phyloP scores from a whole-genome alignment of 2,329 filamentous ascomycete genomes.

The Apiospora phragmitis region DNA sequence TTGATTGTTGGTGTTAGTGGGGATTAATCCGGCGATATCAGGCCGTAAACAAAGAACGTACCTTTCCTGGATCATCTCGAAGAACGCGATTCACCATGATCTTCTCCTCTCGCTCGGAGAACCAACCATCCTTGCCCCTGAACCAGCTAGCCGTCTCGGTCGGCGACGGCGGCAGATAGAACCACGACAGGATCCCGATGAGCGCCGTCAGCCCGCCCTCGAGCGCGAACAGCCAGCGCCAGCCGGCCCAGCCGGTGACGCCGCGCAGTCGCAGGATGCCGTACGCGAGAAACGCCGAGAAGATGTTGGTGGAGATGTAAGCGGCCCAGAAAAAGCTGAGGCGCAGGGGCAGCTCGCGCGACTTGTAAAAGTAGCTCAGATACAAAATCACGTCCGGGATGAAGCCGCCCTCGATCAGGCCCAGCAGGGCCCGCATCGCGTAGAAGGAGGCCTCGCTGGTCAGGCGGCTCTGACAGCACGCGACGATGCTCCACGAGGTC shows the following conservation, averaged over 20 bases:
- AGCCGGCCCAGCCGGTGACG: constrained; percentile 37
- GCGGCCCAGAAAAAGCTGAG: constrained; percentile 36
- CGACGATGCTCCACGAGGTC: constrained; percentile 35
- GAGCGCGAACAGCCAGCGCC: constrained; percentile 54
- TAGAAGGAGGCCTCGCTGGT: constrained; percentile 30
- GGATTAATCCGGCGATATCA: not conserved
- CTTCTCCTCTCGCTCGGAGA: constrained; percentile 58
- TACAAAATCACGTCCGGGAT: constrained; percentile 37
- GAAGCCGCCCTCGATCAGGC: constrained; percentile 36
- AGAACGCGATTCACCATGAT: constrained; percentile 62
- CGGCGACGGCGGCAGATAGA: constrained; percentile 46
- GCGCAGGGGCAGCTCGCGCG: constrained; percentile 23
- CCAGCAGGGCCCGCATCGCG: constrained; percentile 32
- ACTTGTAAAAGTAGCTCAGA: constrained; percentile 17
- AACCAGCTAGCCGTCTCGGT: constrained; percentile 56
- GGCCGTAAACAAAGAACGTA: constrained; percentile 12
- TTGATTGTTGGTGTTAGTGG: not conserved
- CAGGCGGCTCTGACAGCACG: constrained; percentile 32
- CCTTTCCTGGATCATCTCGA: constrained; percentile 56
- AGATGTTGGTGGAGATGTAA: constrained; percentile 30
- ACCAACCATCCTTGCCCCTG: constrained; percentile 59
- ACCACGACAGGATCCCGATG: constrained; percentile 44
- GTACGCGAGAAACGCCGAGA: constrained; percentile 35
- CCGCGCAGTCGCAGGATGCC: constrained; percentile 39
- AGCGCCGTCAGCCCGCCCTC: constrained; percentile 47